Evolutionary conservation across 2,329 filamentous ascomycete species (phyloP), one percentile per base, ranked within the genome.

Genomic region (Hymenoscyphus repandus): DNA sequence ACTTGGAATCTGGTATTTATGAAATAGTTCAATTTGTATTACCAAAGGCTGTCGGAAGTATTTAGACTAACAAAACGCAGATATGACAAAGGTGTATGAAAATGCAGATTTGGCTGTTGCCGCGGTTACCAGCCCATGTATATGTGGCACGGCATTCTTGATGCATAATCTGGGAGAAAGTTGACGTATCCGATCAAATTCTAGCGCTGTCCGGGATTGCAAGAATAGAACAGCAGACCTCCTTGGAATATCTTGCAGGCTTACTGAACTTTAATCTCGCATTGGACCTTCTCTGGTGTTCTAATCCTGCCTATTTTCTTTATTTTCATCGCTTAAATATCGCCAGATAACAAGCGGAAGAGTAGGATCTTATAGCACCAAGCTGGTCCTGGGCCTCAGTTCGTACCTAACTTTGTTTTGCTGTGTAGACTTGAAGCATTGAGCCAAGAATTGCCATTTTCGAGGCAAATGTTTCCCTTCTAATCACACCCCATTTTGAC

Each of bases 1-100:
- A 31, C 55, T 67, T 34, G 52, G 51, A 0, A 30, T 66, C 11
- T 32, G 53, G 0, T 67, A 65, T 50, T 47, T 67, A 13, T 67
- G 64, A 64, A 61, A 66, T 33, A 63, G 66, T 52, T 55, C 45
- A 13, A 15, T 47, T 31, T 47, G 31, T 27, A 47, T 47, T 17
- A 30, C 40, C 10, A 34, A 47, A 20, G 45, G 20, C 12, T 31
- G 12, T 17, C 11, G 2, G 13, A 10, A 15, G 2, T 34, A 47
- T 20, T 47, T 17, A 20, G 58, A 49, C 10, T 34, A 45, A 27
- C 55, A 64, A 49, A 53, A 57, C 1, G 45, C 52, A 1, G 47
- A 49, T 31, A 66, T 65, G 62, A 51, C 50, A 7, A 18, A 55
- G 1, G 55, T 62, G 6, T 50, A 44, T 22, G 34, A 31, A 18